These are phyloP conservation scores for Cladophialophora psammophila DNA, from an alignment of 2,329 filamentous ascomycete genomes.

Conservation along the genomic window DNA sequence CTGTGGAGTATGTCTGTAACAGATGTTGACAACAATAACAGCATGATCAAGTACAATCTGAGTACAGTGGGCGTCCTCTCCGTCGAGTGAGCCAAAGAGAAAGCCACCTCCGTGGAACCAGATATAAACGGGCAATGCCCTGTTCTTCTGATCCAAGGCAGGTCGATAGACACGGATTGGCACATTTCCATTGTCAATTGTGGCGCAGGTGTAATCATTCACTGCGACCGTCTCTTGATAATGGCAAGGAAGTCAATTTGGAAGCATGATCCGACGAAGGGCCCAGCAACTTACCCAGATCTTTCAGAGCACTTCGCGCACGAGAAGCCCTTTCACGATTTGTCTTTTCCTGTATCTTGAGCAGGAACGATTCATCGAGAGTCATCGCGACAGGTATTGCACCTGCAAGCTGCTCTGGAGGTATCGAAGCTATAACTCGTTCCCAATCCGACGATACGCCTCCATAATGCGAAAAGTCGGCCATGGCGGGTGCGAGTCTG, in stretches of 20 bases:
- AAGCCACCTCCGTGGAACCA: slow-evolving; percentile 1
- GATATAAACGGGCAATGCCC: not conserved
- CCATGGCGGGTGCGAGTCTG: no score
- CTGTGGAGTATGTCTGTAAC: slow-evolving; percentile 2
- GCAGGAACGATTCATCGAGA: not conserved
- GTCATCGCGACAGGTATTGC: not conserved
- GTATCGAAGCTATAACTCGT: not conserved
- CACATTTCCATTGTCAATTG: no score
- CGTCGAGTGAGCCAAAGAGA: not conserved
- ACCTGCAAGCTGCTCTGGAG: not conserved
- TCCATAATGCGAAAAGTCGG: no score
- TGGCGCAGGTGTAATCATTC: no score
- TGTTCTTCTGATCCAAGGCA: not conserved
- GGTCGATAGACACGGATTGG: no score
- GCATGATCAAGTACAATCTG: not conserved
- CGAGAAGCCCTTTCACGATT: not conserved
- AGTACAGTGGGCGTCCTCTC: not conserved
- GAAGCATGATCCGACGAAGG: not conserved
- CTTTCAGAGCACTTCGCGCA: not conserved
- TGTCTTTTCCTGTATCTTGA: not conserved
- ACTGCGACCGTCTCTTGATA: no score
- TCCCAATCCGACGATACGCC: not conserved
- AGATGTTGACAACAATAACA: not conserved
- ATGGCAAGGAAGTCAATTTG: no score
- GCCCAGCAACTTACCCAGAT: not conserved